These are phyloP conservation scores for Rhizophora mangle DNA, from an alignment of 345 rosid species.

Conservation along the genomic window DNA sequence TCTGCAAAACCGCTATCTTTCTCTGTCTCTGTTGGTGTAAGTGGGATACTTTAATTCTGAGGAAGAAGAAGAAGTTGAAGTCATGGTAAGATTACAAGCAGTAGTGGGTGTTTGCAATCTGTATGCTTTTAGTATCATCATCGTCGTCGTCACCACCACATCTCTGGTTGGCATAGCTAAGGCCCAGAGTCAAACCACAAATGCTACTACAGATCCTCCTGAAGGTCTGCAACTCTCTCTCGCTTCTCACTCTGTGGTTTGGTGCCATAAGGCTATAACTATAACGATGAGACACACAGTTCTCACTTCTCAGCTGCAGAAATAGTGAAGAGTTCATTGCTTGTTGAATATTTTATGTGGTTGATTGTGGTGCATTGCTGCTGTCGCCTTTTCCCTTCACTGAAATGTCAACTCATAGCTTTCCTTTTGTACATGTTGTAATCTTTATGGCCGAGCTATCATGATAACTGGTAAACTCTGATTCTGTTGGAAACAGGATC, in stretches of 20 bases:
- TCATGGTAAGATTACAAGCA: neutral
- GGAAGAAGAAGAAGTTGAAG: neutral
- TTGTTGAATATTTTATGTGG: neutral
- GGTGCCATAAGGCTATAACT: neutral
- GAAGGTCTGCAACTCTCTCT: slow-evolving; percentile 3
- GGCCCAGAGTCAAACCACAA: slow-evolving; percentile 21
- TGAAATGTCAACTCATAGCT: too few relatives aligned
- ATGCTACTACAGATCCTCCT: slow-evolving; percentile 14
- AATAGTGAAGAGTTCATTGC: too few relatives aligned
- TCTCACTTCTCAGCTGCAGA: neutral
- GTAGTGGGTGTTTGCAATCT: neutral
- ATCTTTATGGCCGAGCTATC: neutral
- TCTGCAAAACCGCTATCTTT: slow-evolving; percentile 14
- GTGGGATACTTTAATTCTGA: too few relatives aligned
- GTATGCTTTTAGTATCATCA: neutral
- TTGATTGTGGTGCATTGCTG: neutral
- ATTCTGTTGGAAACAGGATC: too few relatives aligned
- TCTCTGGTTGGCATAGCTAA: neutral
- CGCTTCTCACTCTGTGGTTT: neutral
- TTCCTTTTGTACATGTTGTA: too few relatives aligned
- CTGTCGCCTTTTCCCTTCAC: too few relatives aligned
- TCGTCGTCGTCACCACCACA: too few relatives aligned
- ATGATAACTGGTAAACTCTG: too few relatives aligned
- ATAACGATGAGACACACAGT: neutral
- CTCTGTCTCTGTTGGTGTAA: slow-evolving; percentile 7